Base-by-base conservation (phyloP, 2,329 filamentous ascomycete genomes). In the Fusarium bactridioides region DNA sequence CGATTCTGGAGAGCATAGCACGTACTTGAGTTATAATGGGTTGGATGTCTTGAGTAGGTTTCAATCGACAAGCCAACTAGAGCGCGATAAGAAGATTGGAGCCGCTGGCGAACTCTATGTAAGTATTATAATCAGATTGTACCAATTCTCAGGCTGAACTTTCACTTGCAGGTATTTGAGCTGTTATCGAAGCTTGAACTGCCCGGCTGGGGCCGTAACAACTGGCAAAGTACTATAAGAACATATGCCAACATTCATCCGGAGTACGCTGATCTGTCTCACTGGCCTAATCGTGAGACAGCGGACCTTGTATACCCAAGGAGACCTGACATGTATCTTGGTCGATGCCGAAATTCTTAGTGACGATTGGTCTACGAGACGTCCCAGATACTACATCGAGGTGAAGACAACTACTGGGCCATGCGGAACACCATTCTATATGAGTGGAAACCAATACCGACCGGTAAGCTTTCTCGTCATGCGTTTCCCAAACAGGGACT, bases 361-460 rank as follows among this genome's bases (percentile, higher is more conserved):
- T 35, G 62, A 63, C 8, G 67, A 62, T n/a, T 76, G 75, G 73
- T n/a, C 67, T 45, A 37, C 21, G 8, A 65, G 54, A 21, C 56
- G 44, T 10, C 84, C 80, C 5, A 76, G 78, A 23, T 88, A 86
- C 70, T 85, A 80, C 37, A 81, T 88, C 8, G 86, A 88, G 64
- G 86, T 88, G 29, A 88, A 88, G 73, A 82, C 84, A 4, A 87
- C 86, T 0, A 83, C 81, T 2, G 75, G 76, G 3, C 54, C 69
- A 0, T 82, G 79, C 41, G 71, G 27, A 11, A 64, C 60, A 9
- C 50, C 51, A 3, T 64, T 66, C 3, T 66, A 40, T 6, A 51
- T 66, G 60, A 66, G 50, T 21, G 51, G 44, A 11, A 50, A 64
- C 7, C 64, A 66, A 27, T 66, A 66, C 15, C 44, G 27, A 3